A percentile compares a stretch with the other conserved stretches of the same genome.
phyloP scores from a whole-genome alignment of 306 rosid species.

The Cucurbita maxima region DNA sequence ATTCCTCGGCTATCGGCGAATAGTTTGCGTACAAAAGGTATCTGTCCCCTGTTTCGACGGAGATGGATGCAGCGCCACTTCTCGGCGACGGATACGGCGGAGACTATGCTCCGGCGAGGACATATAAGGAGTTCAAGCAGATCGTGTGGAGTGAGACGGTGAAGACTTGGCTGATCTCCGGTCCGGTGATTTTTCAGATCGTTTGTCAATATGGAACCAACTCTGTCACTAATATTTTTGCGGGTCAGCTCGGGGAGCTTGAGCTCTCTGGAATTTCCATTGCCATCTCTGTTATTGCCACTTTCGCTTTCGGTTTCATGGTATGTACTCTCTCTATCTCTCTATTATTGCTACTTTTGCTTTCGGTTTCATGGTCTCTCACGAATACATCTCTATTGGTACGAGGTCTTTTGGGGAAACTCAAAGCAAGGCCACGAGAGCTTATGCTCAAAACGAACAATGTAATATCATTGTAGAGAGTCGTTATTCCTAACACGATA shows the following conservation, averaged over 20 bases:
- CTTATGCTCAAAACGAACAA: too few species aligned
- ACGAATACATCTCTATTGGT: too few species aligned
- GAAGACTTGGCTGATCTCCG: constrained; percentile 27
- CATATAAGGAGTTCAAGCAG: not conserved
- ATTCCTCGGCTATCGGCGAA: too few species aligned
- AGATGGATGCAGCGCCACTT: constrained; percentile 5
- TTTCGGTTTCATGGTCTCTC: not conserved
- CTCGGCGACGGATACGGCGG: not conserved
- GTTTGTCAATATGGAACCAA: constrained; percentile 35
- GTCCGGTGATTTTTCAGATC: constrained; percentile 30
- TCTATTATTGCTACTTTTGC: too few species aligned
- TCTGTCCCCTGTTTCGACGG: not conserved
- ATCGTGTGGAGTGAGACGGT: constrained; percentile 24
- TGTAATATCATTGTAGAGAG: too few species aligned
- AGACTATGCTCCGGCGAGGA: constrained; percentile 22
- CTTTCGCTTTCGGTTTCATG: constrained; percentile 55
- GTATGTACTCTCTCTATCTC: not conserved
- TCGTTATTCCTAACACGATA: too few species aligned
- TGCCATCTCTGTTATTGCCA: constrained; percentile 38
- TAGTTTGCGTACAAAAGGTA: not conserved
- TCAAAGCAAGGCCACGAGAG: too few species aligned
- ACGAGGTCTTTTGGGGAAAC: too few species aligned
- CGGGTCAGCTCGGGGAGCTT: constrained; percentile 51
- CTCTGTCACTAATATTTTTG: constrained; percentile 36
- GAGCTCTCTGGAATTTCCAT: constrained; percentile 64